Conservation (phyloP, 2,329 filamentous ascomycete species). For the Penicillium sp. region DNA sequence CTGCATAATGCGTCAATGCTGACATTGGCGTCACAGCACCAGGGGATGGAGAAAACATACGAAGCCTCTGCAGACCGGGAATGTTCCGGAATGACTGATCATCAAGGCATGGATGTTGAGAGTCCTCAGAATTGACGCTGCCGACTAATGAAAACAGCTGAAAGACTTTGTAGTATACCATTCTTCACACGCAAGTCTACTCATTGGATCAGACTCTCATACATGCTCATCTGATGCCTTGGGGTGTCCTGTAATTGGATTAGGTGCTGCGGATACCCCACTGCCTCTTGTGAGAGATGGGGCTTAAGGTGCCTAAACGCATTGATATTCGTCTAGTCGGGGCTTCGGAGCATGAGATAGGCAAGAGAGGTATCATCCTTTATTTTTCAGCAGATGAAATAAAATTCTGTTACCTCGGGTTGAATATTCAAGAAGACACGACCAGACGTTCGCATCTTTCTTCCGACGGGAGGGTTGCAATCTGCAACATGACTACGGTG, state of each 20-base stretch:
- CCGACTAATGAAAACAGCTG: too few species aligned
- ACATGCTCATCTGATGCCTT: constrained; percentile 51
- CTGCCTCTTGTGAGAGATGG: constrained; percentile 53
- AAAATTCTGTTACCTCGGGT: constrained; percentile 52
- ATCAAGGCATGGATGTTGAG: constrained; percentile 41
- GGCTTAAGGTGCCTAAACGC: constrained; percentile 52
- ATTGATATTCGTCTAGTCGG: constrained; percentile 46
- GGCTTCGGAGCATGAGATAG: constrained; percentile 41
- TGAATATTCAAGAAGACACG: constrained; percentile 52
- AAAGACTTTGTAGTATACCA: constrained; percentile 33
- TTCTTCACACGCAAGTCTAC: constrained; percentile 53
- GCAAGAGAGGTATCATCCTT: constrained; percentile 53
- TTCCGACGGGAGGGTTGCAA: constrained; percentile 51
- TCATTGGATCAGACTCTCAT: constrained; percentile 52
- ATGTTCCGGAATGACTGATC: constrained; percentile 54
- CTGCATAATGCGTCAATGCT: neutral
- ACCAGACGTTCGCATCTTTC: constrained; percentile 44
- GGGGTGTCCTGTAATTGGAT: constrained; percentile 48
- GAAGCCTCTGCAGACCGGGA: constrained; percentile 46
- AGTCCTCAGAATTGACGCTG: too few species aligned
- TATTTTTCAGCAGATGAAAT: constrained; percentile 49
- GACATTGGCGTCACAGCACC: neutral
- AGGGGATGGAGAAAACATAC: constrained; percentile 49
- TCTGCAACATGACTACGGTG: constrained; percentile 52
- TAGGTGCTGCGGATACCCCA: constrained; percentile 51